Percentiles rank a stretch among this genome's conserved stretches.
phyloP scores from a whole-genome alignment of 2,329 filamentous ascomycete species.

The Colletotrichum lupini region DNA sequence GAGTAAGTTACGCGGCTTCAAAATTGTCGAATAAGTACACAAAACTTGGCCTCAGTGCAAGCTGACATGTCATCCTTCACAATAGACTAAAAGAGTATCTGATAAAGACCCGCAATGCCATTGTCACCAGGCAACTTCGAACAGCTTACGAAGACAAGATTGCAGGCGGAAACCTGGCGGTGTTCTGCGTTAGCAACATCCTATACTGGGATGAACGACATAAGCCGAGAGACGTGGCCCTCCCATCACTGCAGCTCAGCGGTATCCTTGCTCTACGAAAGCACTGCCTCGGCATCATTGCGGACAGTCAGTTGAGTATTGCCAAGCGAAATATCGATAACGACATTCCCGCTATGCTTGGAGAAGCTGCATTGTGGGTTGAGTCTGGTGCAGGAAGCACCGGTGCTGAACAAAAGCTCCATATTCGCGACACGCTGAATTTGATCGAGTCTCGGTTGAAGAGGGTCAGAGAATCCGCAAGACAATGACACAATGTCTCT shows the following conservation, averaged over 20 bases:
- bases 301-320: slow-evolving; percentile 50
- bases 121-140: slow-evolving; percentile 44
- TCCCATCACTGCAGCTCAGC: slow-evolving; percentile 51
- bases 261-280: slow-evolving; percentile 53
- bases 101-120: slow-evolving; percentile 50
- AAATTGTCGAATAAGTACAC: background rate
- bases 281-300: slow-evolving; percentile 58
- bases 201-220: slow-evolving; percentile 53
- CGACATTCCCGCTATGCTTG: slow-evolving; percentile 53
- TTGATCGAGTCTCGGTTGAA: slow-evolving; percentile 44
- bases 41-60: slow-evolving; percentile 6
- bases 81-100: slow-evolving; percentile 47
- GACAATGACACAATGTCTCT: no score
- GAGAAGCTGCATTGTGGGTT: slow-evolving; percentile 55
- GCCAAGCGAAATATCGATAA: slow-evolving; percentile 51
- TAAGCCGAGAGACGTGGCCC: slow-evolving; percentile 37
- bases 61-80: background rate
- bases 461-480: slow-evolving; percentile 39
- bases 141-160: slow-evolving; percentile 43
- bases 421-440: slow-evolving; percentile 46
- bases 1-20: no score
- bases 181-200: slow-evolving; percentile 59
- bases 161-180: slow-evolving; percentile 39
- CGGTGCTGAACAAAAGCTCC: slow-evolving; percentile 48
- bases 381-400: slow-evolving; percentile 52